Evolutionary conservation across 345 rosid genomes (phyloP).

Genomic region (Turritis glabra): DNA sequence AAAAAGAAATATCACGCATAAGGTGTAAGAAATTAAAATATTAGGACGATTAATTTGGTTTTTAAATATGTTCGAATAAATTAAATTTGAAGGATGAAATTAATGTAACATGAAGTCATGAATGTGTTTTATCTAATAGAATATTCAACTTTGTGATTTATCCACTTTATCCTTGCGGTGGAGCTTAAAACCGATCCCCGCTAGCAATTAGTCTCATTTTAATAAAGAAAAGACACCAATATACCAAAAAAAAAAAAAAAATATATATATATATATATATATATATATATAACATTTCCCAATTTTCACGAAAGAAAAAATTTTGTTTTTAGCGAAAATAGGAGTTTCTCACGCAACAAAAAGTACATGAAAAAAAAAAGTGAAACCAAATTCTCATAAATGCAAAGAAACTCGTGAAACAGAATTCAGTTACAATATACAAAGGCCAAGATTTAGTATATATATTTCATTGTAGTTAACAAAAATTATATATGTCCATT

Average conservation of each 20-base stretch:
- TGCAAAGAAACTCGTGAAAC: constrained; percentile 33
- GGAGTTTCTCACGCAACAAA: constrained; percentile 29
- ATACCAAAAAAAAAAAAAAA: neutral
- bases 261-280: too few species aligned
- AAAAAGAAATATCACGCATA: neutral
- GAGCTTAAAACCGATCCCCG: neutral
- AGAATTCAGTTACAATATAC: constrained; percentile 22
- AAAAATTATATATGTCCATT: neutral
- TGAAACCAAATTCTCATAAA: neutral
- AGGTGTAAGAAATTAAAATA: neutral
- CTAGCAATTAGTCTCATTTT: neutral
- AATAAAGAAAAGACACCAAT: neutral
- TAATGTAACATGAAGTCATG: neutral
- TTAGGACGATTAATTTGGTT: neutral
- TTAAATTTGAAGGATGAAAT: neutral
- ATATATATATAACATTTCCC: neutral
- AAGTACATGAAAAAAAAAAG: constrained; percentile 39
- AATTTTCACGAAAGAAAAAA: neutral
- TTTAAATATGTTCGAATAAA: neutral
- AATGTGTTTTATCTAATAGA: neutral
- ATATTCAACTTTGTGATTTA: neutral
- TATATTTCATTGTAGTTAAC: too few species aligned
- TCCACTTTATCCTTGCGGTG: neutral
- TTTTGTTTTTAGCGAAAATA: neutral
- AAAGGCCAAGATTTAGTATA: neutral